Evolutionary conservation across 2,329 filamentous ascomycete species (phyloP), one percentile per base, ranked within the genome.

Genomic region (Incumbomyces delicatus): DNA sequence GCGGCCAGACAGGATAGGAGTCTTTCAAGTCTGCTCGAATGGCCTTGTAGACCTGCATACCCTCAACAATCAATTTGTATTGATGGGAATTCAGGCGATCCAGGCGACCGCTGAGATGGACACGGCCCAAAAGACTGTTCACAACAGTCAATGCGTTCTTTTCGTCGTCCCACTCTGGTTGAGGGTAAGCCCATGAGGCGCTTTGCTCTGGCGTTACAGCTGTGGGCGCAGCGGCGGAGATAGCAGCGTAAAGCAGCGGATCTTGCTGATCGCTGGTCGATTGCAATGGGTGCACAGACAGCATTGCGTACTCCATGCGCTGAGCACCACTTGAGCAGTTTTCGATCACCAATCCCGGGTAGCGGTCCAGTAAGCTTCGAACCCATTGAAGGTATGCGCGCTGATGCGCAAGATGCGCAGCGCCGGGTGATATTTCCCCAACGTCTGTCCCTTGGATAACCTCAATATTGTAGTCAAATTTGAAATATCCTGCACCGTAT

Each of bases 381-480:
- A 66, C 53, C 64, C 63, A 66, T 11, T 32, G 20, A 1, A 65
- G 54, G 27, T 65, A 66, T 2, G 61, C 61, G 6, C 61, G 57
- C 1, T 64, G 53, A 46, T 66, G 63, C 1, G 53, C 56, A 1
- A 66, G 51, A 1, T 59, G 58, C 1, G 47, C 61, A 0, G 51
- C 51, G 1, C 63, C 62, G 0, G 57, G 34, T 41, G 53, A 58
- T 22, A 45, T 50, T 22, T 35, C 33, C 22, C 22, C 22, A 22
- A 57, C 29, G 35, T 65, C 62, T 1, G 62, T 65, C 6, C 62
- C 63, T 34, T 63, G 58, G 0, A 55, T 53, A 13, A 64, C 58
- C 3, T 66, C 63, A 29, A 66, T 62, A 34, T 66, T 66, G 48
- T 65, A 65, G 48, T 66, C 63, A 35, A 65, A 65, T 35, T 65